Evolutionary conservation across 2,329 filamentous ascomycete species (phyloP).

Genomic region (Claviceps maximensis): DNA sequence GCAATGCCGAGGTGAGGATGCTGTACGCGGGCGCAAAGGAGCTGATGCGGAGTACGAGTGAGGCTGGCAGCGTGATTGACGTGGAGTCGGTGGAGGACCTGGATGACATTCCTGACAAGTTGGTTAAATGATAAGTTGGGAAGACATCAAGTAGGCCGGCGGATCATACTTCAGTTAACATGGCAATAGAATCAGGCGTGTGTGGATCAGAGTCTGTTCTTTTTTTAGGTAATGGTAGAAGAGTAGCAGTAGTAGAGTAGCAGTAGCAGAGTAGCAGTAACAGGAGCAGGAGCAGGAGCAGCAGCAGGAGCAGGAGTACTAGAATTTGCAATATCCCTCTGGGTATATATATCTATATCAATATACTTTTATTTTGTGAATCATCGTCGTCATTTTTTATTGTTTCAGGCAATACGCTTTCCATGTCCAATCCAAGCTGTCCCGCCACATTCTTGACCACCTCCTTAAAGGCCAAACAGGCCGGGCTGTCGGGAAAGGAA

Average conservation of each 20-base stretch:
- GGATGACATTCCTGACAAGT: constrained; percentile 61
- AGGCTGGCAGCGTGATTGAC: constrained; percentile 81
- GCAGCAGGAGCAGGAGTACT: neutral
- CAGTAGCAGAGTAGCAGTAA: neutral
- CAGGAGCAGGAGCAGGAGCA: too few relatives aligned
- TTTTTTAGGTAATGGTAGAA: too few relatives aligned
- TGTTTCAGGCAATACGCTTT: constrained; percentile 35
- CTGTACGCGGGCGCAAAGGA: constrained; percentile 93
- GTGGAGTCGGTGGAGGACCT: constrained; percentile 70
- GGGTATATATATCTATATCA: neutral
- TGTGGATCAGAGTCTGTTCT: too few relatives aligned
- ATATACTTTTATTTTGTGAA: neutral
- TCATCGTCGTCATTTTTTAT: constrained; percentile 14
- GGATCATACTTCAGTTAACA: neutral
- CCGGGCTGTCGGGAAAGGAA: constrained; percentile 82
- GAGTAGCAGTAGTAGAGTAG: neutral
- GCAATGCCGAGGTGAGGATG: constrained; percentile 80
- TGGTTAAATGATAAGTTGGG: constrained; percentile 20
- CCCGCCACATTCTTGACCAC: constrained; percentile 64
- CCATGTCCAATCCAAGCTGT: constrained; percentile 50
- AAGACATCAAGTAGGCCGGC: neutral
- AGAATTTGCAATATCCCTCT: neutral
- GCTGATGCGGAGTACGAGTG: constrained; percentile 82
- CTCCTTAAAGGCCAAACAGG: constrained; percentile 64
- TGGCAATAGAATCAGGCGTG: neutral